phyloP scores from a whole-genome alignment of 2,329 filamentous ascomycete species.

The Setomelanomma holmii region DNA sequence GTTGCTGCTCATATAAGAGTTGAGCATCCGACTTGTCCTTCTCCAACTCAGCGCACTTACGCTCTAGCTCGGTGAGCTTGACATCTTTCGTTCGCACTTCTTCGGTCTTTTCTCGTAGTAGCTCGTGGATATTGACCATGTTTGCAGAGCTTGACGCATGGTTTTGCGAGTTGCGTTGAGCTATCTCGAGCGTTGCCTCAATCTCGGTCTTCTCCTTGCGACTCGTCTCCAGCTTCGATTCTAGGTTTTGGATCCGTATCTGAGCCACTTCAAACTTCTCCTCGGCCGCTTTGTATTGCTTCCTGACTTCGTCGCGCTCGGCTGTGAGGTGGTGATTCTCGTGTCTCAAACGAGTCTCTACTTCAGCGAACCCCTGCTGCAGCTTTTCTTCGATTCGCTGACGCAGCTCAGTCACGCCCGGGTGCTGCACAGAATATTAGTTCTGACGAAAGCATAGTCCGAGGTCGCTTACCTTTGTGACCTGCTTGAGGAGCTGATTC shows the following conservation, averaged over 20 bases:
- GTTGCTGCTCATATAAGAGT: constrained; percentile 6
- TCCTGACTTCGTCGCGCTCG: constrained; percentile 19
- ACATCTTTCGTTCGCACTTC: constrained; percentile 6
- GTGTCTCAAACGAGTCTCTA: constrained; percentile 17
- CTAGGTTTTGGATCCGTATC: no score
- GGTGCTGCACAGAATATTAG: background rate
- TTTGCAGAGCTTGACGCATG: background rate
- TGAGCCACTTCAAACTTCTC: constrained; percentile 7
- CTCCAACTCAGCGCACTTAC: constrained; percentile 2
- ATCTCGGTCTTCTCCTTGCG: no score
- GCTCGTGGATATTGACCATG: constrained; percentile 13
- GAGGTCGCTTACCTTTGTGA: constrained; percentile 2
- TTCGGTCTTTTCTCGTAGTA: constrained; percentile 10
- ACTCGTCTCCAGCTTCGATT: constrained; percentile 8
- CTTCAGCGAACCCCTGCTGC: constrained; percentile 12
- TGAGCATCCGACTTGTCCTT: constrained; percentile 8
- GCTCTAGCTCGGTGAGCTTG: constrained; percentile 6
- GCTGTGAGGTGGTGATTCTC: constrained; percentile 20
- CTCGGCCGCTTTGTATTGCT: constrained; percentile 13
- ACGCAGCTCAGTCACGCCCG: no score
- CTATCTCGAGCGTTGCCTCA: constrained; percentile 11
- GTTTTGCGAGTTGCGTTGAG: background rate
- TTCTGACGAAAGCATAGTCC: background rate
- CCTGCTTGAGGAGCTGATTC: background rate
- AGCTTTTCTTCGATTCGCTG: constrained; percentile 12